Evolutionary conservation across 345 rosid species (phyloP).

Genomic region (Combretum micranthum): DNA sequence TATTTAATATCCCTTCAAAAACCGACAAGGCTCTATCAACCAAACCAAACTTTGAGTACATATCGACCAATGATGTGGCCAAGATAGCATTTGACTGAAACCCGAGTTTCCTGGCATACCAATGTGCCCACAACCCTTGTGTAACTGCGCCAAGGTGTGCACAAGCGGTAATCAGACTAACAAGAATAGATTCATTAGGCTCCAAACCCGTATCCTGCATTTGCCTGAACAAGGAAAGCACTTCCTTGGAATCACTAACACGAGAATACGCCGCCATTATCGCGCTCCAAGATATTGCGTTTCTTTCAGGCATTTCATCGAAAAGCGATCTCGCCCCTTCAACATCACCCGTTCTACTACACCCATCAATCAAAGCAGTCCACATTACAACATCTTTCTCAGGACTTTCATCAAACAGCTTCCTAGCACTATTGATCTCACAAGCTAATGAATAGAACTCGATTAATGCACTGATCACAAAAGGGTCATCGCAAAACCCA

Average conservation of each 20-base stretch:
- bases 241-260: conserved; percentile 24
- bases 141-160: conserved; percentile 24
- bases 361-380: conserved; percentile 26
- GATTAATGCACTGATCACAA: conserved; percentile 28
- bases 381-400: conserved; percentile 26
- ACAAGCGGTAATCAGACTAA: conserved; percentile 30
- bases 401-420: conserved; percentile 18
- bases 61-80: conserved; percentile 31
- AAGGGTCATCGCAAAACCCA: conserved; percentile 22
- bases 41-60: conserved; percentile 28
- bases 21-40: conserved; percentile 19
- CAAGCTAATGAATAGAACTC: conserved; percentile 17
- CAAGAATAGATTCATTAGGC: conserved; percentile 32
- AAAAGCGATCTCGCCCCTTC: conserved; percentile 23
- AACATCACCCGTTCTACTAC: conserved; percentile 19
- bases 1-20: conserved; percentile 17
- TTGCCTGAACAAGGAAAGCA: conserved; percentile 21
- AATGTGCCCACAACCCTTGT: conserved; percentile 33
- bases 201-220: conserved; percentile 18
- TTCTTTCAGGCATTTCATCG: conserved; percentile 28
- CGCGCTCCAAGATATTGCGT: conserved; percentile 27
- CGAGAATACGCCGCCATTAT: conserved; percentile 34
- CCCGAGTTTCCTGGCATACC: conserved; percentile 14
- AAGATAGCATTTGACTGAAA: conserved; percentile 18
- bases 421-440: conserved; percentile 16